Percentiles rank a stretch among this genome's conserved stretches.
These are phyloP conservation scores for Avicennia marina DNA, from an alignment of 257 asterid genomes.

Conservation along the genomic window DNA sequence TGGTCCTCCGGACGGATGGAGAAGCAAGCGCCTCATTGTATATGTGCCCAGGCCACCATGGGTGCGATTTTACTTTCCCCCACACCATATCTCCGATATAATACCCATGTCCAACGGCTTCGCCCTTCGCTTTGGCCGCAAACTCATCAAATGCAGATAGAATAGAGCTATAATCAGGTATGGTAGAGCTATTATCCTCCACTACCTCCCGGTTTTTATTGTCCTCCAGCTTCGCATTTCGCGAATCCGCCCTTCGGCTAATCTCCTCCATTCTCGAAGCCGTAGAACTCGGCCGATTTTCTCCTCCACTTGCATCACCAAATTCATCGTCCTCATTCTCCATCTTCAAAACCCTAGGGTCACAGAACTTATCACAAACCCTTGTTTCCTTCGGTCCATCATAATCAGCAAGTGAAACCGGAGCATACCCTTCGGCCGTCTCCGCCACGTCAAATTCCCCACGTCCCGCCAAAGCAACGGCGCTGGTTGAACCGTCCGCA, in stretches of 20 bases:
- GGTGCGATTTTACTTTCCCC: constrained; percentile 98
- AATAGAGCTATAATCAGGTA: constrained; percentile 33
- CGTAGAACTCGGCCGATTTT: constrained; percentile 4
- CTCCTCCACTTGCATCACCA: not conserved
- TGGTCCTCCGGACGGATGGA: constrained; percentile 62
- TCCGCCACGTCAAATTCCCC: constrained; percentile 1
- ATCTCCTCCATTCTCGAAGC: constrained; percentile 10
- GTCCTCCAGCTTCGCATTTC: constrained; percentile 5
- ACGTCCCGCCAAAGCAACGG: not conserved
- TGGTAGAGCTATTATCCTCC: not conserved
- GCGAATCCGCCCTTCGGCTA: not conserved
- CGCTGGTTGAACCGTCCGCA: constrained; percentile 7
- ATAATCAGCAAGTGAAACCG: not conserved
- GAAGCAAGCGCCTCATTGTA: constrained; percentile 68
- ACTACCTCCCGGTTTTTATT: not conserved
- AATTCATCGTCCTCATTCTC: constrained; percentile 6
- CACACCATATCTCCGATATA: constrained; percentile 96
- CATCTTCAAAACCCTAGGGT: constrained; percentile 11
- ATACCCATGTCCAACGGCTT: constrained; percentile 55
- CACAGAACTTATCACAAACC: constrained; percentile 14
- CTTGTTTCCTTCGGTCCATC: constrained; percentile 13
- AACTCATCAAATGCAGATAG: constrained; percentile 65
- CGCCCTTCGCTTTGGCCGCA: constrained; percentile 42
- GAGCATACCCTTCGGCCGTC: constrained; percentile 17
- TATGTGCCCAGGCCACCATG: constrained; percentile 99